A percentile compares a stretch with the other conserved stretches of the same genome.
Conservation (phyloP, 352 stramenopile species). For the Phytopythium delawarense region DNA sequence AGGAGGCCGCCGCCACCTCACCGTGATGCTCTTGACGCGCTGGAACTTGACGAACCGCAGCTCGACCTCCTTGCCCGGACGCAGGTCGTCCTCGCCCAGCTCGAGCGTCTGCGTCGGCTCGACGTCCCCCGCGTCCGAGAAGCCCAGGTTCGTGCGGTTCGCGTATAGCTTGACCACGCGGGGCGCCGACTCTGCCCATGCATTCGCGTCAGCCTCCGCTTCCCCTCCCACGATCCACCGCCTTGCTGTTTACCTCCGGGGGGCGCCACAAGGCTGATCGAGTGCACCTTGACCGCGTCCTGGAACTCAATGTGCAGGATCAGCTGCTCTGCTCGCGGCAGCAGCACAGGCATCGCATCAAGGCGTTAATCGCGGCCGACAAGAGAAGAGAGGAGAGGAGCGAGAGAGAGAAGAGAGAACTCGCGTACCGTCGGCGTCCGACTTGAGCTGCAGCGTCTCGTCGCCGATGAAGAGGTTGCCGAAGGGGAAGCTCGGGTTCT, state of each 20-base stretch:
- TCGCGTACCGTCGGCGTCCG: conserved; percentile 57
- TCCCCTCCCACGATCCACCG: too few species aligned
- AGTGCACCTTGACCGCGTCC: conserved; percentile 75
- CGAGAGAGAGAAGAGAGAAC: not conserved
- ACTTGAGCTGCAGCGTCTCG: conserved; percentile 72
- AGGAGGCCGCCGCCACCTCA: conserved; percentile 4
- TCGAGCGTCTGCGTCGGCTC: conserved; percentile 74
- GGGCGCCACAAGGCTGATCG: conserved; percentile 54
- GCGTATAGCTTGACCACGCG: conserved; percentile 66
- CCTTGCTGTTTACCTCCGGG: conserved; percentile 22
- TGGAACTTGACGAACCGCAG: conserved; percentile 84
- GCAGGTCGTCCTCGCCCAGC: conserved; percentile 42
- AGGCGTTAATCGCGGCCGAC: not conserved
- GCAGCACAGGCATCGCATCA: not conserved
- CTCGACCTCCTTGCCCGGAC: conserved; percentile 57
- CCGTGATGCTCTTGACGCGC: conserved; percentile 65
- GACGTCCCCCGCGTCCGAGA: conserved; percentile 64
- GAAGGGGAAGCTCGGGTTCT: conserved; percentile 65
- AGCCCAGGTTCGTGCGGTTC: conserved; percentile 70
- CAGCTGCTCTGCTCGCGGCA: conserved; percentile 51
- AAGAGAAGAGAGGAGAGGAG: not conserved
- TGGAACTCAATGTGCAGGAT: conserved; percentile 84
- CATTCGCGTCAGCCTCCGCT: not conserved
- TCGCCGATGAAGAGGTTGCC: conserved; percentile 77
- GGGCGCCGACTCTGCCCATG: conserved; percentile 38